These are phyloP conservation scores for Daldinia loculata DNA, from an alignment of 495 filamentous ascomycete genomes.

Conservation along the genomic window DNA sequence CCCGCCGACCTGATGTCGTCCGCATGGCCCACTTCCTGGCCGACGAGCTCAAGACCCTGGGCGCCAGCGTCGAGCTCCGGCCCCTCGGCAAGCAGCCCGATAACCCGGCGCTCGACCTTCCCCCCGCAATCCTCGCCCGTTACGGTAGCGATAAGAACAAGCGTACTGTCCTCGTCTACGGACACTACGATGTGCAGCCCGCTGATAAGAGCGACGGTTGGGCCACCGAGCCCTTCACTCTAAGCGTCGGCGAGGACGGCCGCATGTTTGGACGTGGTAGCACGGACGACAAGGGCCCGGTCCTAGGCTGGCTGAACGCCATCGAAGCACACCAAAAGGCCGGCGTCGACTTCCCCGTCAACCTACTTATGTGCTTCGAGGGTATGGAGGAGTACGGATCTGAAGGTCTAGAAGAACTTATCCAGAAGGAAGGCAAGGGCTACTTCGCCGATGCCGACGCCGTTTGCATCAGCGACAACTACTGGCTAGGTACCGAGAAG, in stretches of 20 bases:
- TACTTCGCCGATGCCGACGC: conserved; percentile 96
- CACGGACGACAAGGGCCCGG: conserved; percentile 98
- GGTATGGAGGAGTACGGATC: conserved; percentile 99
- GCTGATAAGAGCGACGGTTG: conserved; percentile 93
- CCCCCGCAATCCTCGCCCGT: conserved; percentile 88
- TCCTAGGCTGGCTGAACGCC: conserved; percentile 96
- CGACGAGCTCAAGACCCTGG: conserved; percentile 79
- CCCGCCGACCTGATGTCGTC: conserved; percentile 86
- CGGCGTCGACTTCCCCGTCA: conserved; percentile 93
- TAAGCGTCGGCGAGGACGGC: conserved; percentile 86
- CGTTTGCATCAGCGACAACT: conserved; percentile 99
- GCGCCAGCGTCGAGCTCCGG: conserved; percentile 84
- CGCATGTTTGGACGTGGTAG: conserved; percentile 96
- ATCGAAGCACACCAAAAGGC: conserved; percentile 97
- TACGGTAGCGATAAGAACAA: conserved; percentile 92
- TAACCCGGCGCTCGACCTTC: conserved; percentile 87
- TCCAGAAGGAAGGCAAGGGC: conserved; percentile 83
- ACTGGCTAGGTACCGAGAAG: conserved; percentile 99
- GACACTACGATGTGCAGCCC: conserved; percentile 99
- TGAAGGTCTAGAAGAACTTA: conserved; percentile 94
- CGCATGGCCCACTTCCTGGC: conserved; percentile 95
- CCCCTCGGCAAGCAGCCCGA: conserved; percentile 88
- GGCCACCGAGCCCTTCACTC: conserved; percentile 92
- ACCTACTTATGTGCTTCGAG: conserved; percentile 99
- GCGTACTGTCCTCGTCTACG: conserved; percentile 94